These are phyloP conservation scores for Calonectria henricotiae DNA, from an alignment of 2,329 filamentous ascomycete genomes.

Conservation along the genomic window DNA sequence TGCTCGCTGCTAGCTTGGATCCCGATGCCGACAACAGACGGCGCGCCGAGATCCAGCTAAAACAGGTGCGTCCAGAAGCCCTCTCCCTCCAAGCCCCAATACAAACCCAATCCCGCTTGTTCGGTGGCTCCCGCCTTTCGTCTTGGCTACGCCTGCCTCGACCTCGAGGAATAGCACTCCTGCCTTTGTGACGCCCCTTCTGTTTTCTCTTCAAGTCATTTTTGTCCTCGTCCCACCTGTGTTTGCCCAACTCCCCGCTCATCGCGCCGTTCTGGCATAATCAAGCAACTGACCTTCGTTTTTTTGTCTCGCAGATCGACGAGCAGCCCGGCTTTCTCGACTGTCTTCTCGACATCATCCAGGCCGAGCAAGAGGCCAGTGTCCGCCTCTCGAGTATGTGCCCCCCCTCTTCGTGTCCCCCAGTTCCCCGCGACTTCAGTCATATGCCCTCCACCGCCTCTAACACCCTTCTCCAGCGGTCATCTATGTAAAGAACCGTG, in stretches of 20 bases:
- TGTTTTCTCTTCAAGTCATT: slow-evolving; percentile 30
- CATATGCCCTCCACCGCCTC: slow-evolving; percentile 49
- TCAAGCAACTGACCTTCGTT: slow-evolving; percentile 44
- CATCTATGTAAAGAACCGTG: slow-evolving; percentile 98
- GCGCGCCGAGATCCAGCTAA: slow-evolving; percentile 85
- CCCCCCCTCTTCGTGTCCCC: slow-evolving; percentile 43
- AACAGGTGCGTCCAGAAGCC: slow-evolving; percentile 75
- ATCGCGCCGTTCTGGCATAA: slow-evolving; percentile 38
- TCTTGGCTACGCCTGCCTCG: slow-evolving; percentile 8
- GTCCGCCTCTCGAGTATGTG: slow-evolving; percentile 90
- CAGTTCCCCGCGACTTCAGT: slow-evolving; percentile 42
- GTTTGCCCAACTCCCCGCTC: slow-evolving; percentile 38
- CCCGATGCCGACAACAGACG: slow-evolving; percentile 82
- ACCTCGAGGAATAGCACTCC: slow-evolving; percentile 1
- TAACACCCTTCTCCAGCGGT: slow-evolving; percentile 74
- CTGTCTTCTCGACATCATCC: slow-evolving; percentile 90
- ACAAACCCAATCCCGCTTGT: slow-evolving; percentile 26
- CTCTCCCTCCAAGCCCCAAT: slow-evolving; percentile 20
- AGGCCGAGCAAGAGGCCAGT: slow-evolving; percentile 87
- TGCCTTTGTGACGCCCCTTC: slow-evolving; percentile 21
- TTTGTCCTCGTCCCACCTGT: slow-evolving; percentile 31
- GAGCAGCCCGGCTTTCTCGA: slow-evolving; percentile 91
- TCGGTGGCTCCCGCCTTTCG: slow-evolving; percentile 29
- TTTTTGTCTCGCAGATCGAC: slow-evolving; percentile 78
- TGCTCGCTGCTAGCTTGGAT: slow-evolving; percentile 84